Base-by-base conservation (phyloP, 108 stramenopile genomes). In the Skeletonema menzelii region DNA sequence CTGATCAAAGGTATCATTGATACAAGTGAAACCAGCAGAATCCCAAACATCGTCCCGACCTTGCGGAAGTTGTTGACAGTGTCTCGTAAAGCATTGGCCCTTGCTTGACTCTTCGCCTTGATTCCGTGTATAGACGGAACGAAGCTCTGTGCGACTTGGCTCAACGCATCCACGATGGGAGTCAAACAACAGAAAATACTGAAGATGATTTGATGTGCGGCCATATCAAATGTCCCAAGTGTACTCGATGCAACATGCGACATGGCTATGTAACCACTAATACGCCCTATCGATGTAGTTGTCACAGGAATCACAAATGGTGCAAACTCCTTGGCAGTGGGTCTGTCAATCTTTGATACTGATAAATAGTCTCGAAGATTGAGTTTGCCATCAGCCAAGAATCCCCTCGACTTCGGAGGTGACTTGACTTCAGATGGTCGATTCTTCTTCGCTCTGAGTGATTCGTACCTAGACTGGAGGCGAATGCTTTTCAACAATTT, bases 301-400 rank as follows among this genome's bases (percentile, higher is more conserved):
- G 91, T 91, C 11, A 91, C 91, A 27, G 91, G 91, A 15, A 87
- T 28, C n/a, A 88, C 72, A 67, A 87, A 91, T 0, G 87, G 88
- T 17, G 63, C 13, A 69, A 88, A 91, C 14, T 86, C 74, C 28
- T 69, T 69, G 26, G 74, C 79, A 7, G 66, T 79, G 27, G 65
- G 47, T 3, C 20, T 14, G 7, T 79, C 71, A n/a, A 72, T 32
- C 6, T 72, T 72, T 8, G 70, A 60, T 0, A 59, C 28, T 4
- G 46, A 32, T 1, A 79, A 15, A 55, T 63, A 79, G 5, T 67
- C 22, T 6, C 55, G 42, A 12, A 66, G 42, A 4, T 56, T 60
- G 13, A 72, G 67, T 63, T 72, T 67, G 60, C 59, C 64, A 13
- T 73, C 60, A 4, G 78, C 65, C 19, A 79, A 62, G 44, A 79